Evolutionary conservation across 192 early-diverging fungal species (phyloP), one percentile per base, ranked within the genome.

Genomic region (Neocallimastix lanati): DNA sequence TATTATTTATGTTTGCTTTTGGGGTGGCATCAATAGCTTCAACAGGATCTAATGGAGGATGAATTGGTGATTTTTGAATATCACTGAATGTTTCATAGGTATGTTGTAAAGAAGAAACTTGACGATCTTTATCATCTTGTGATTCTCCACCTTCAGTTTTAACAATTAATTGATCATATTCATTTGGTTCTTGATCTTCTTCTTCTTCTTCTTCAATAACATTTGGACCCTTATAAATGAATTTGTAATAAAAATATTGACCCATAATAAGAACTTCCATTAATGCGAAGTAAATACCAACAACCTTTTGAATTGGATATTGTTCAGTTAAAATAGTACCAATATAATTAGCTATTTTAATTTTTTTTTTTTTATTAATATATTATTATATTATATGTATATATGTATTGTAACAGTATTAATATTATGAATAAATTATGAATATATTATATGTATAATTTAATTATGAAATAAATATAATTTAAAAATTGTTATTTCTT

Each of bases 241-340:
- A 37, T 37, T 78, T 76, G 78, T 89, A 89, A 80, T 84, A 86
- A 12, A 84, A 5, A 67, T 83, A 86, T 79, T 89, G 88, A n/a
- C 67, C 29, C 40, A 85, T 58, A 29, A 84, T 82, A 12, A 81
- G 40, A 28, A 85, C 28, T 80, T 87, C 86, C 27, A 83, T 82
- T 21, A 83, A 50, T 9, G 85, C 79, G 80, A 87, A 89, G 79
- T 85, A 86, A 21, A 76, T 76, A 12, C 83, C 86, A 13, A 81
- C 80, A 11, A 78, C 80, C 50, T 82, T 78, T 78, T 87, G 84
- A 11, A 86, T 81, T 33, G 84, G 76, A 38, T 85, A 79, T 79
- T 89, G 88, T 25, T 85, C 81, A n/a, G 88, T 87, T 37, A 88
- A 79, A 29, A 87, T 35, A 25, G 88, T 81, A 37, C 86, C 88